These are phyloP conservation scores for Trichosporon sp. DNA, from an alignment of 1,284 basidiomycete species.

Conservation along the genomic window DNA sequence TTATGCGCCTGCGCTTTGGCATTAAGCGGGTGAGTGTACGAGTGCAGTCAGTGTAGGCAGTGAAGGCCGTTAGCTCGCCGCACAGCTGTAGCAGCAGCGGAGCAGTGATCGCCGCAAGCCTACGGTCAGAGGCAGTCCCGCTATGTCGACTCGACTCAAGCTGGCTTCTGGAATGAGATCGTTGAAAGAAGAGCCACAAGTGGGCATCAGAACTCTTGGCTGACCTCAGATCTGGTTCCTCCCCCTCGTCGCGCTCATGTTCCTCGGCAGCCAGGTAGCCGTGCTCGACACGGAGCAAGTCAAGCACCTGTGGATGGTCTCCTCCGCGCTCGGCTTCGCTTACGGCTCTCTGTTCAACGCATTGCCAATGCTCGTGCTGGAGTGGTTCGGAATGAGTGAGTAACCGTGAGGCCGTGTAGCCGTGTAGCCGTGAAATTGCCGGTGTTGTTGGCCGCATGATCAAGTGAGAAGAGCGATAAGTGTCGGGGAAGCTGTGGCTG, in stretches of 20 bases:
- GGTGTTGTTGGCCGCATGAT: too few species aligned
- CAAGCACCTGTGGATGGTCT: conserved; percentile 66
- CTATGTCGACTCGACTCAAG: too few species aligned
- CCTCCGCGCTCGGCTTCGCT: conserved; percentile 62
- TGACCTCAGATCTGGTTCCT: conserved; percentile 56
- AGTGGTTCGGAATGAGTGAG: conserved; percentile 77
- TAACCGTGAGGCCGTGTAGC: conserved; percentile 15
- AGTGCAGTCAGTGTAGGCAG: too few species aligned
- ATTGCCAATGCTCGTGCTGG: conserved; percentile 68
- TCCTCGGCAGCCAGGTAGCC: conserved; percentile 64
- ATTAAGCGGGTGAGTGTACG: conserved; percentile 55
- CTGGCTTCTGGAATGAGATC: too few species aligned
- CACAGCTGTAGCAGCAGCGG: neutral
- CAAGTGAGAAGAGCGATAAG: neutral
- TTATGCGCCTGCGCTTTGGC: conserved; percentile 56
- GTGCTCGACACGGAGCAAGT: conserved; percentile 59
- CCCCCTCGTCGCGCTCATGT: conserved; percentile 59
- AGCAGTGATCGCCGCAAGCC: too few species aligned
- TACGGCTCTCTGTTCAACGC: conserved; percentile 76
- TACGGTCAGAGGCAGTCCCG: too few species aligned
- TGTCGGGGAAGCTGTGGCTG: neutral
- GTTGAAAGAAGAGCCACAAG: neutral
- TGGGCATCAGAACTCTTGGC: neutral
- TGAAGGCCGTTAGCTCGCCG: neutral
- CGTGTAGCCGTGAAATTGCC: too few species aligned